Evolutionary conservation across 2,329 filamentous ascomycete species (phyloP), one percentile per base, ranked within the genome.

Genomic region (Exophiala viscosa): DNA sequence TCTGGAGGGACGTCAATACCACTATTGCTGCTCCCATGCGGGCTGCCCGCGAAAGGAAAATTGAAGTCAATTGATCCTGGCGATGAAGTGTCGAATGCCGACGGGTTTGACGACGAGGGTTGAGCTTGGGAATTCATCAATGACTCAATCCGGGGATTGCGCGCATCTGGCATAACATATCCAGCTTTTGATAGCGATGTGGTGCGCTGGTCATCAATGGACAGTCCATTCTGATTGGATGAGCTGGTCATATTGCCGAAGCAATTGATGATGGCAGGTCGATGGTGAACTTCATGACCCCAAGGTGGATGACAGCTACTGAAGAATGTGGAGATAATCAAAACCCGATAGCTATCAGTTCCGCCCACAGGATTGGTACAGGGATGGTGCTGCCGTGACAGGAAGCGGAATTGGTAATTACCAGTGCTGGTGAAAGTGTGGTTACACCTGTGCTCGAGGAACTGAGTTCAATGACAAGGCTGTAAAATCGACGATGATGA

Each of bases 1-100:
- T 60, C 58, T 14, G 58, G 58, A 20, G 58, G 58, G 13, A 48
- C 55, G 50, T 60, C 58, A 33, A 60, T 60, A 8, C 55, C 58
- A 32, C 53, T 57, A 33, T 59, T 60, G 46, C 52, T 60, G 44
- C 55, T 59, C 17, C 54, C 58, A 48, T 60, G 53, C 14, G 58
- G 58, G 48, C 58, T 60, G 9, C 53, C 55, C 34, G 28, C 39
- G 41, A 60, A 60, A n/a, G 55, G 53, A 34, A 60, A 60, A 28
- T 49, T 57, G 46, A 58, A 57, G 35, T 60, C 58, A 33, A 55
- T 40, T 5, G 58, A 60, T 11, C 39, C 43, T 23, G 58, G 55
- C 13, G 55, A 59, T 31, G 55, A 58, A n/a, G 55, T 39, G 36
- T 60, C 58, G 41, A 58, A 58, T 11, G 38, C 45, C 5, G 58